phyloP scores from a whole-genome alignment of 2,329 filamentous ascomycete genomes.

The Podosphaera leucotricha region DNA sequence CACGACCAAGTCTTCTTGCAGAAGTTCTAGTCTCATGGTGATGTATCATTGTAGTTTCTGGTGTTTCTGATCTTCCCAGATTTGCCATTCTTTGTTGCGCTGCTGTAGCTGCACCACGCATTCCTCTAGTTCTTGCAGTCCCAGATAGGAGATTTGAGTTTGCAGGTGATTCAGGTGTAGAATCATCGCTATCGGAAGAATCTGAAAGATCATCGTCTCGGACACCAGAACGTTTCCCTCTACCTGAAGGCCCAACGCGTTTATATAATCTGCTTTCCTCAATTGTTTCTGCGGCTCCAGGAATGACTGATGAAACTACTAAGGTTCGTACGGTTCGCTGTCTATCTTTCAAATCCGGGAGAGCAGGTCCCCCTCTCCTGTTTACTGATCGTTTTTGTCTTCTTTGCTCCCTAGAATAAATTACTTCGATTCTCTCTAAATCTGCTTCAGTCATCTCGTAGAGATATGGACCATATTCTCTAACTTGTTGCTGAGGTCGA shows the following conservation, averaged over 20 bases:
- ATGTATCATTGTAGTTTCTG: constrained; percentile 46
- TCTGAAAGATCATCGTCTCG: constrained; percentile 47
- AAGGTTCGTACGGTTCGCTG: constrained; percentile 83
- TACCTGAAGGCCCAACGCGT: constrained; percentile 36
- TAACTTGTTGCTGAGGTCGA: constrained; percentile 74
- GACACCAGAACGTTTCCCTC: constrained; percentile 27
- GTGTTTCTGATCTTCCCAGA: constrained; percentile 65
- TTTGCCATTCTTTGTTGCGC: constrained; percentile 76
- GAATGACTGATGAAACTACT: constrained; percentile 77
- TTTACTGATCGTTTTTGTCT: constrained; percentile 92
- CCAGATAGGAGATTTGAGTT: constrained; percentile 44
- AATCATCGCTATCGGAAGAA: constrained; percentile 80
- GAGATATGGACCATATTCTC: constrained; percentile 80
- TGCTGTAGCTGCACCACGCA: constrained; percentile 69
- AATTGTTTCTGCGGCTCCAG: constrained; percentile 55
- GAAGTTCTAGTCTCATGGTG: constrained; percentile 53
- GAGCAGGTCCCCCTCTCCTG: constrained; percentile 66
- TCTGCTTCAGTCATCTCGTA: constrained; percentile 86
- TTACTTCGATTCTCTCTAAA: constrained; percentile 72
- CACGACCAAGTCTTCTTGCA: constrained; percentile 30
- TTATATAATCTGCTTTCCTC: constrained; percentile 81
- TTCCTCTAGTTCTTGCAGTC: constrained; percentile 65
- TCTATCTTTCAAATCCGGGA: constrained; percentile 90
- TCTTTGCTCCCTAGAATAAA: constrained; percentile 80
- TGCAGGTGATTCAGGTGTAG: constrained; percentile 63